Conservation (phyloP, 805 yeast species). For the Saccharomyces mikatae region DNA sequence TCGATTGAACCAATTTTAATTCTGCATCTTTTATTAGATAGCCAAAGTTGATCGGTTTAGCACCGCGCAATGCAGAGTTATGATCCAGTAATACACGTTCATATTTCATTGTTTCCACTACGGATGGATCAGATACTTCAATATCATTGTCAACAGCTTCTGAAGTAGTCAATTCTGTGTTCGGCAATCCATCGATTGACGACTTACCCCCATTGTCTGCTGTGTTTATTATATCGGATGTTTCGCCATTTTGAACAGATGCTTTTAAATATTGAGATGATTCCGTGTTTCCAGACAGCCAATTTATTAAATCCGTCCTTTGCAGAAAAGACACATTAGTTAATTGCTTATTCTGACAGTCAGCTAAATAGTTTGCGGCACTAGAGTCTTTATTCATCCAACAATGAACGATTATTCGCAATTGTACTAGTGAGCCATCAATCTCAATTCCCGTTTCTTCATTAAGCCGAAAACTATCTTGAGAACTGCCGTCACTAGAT, state of each 20-base stretch:
- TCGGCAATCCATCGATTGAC: background rate
- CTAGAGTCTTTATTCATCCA: slow-evolving; percentile 69
- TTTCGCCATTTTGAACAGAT: slow-evolving; percentile 22
- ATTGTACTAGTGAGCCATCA: slow-evolving; percentile 40
- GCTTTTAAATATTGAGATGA: slow-evolving; percentile 46
- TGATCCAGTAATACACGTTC: slow-evolving; percentile 51
- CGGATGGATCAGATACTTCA: slow-evolving; percentile 23
- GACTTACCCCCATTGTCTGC: background rate
- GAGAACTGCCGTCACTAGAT: background rate
- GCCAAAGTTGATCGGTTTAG: slow-evolving; percentile 59
- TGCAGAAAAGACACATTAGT: slow-evolving; percentile 74
- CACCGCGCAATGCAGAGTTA: slow-evolving; percentile 56
- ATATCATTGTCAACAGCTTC: background rate
- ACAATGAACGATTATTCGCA: slow-evolving; percentile 62
- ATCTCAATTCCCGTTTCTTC: slow-evolving; percentile 47
- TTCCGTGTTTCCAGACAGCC: slow-evolving; percentile 65
- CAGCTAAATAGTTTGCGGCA: slow-evolving; percentile 73
- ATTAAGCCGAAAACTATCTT: slow-evolving; percentile 32
- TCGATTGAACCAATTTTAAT: slow-evolving; percentile 44
- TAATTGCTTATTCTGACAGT: slow-evolving; percentile 56
- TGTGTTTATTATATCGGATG: background rate
- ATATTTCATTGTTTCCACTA: slow-evolving; percentile 22
- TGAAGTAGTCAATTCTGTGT: background rate
- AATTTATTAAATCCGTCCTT: slow-evolving; percentile 73
- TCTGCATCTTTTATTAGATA: slow-evolving; percentile 61